Evolutionary conservation across 495 filamentous ascomycete species (phyloP), one percentile per base, ranked within the genome.

Genomic region (Aspergillus leporis): DNA sequence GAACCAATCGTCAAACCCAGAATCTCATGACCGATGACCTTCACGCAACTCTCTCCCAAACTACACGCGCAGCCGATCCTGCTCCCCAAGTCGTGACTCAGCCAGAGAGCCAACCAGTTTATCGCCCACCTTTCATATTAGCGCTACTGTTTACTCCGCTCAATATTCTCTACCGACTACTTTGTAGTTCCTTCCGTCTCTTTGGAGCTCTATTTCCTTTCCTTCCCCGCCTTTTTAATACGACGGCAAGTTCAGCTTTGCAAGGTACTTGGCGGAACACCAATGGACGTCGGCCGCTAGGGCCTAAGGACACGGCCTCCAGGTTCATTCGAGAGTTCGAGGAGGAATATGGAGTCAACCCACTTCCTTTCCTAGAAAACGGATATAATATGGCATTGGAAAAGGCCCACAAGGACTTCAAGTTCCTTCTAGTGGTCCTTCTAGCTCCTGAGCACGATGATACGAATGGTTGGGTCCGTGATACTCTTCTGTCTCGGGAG

Each of bases 361-460:
- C 74, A 16, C 72, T 98, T 13, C 81, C 84, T 0, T 96, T 93
- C 70, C 83, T 87, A 60, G 92, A 96, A 61, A 87, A 85, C 41
- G 91, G 92, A 28, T 96, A 97, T 69, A 91, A 94, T 18, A 90
- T 93, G 70, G 90, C 92, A 0, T 79, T 95, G 53, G 94, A 98
- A 66, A 71, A 85, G 10, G 92, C 94, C 0, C 96, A 98, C 71
- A 85, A 81, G 56, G 91, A 97, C n/a, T 76, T 97, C 53, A 92
- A 93, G 61, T 96, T 95, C 68, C 77, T 98, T 2, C 68, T 98
- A 10, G 88, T 96, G 7, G 77, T 98, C 5, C 79, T 98, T 6
- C 70, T 96, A 16, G 91, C 91, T 1, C 90, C 93, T 0, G 95
- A 98, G 64, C 93, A 98, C 68, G 94, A 97, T 63, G 91, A 96